These are phyloP conservation scores for Diaporthe humulicola DNA, from an alignment of 2,329 filamentous ascomycete genomes.

Conservation along the genomic window DNA sequence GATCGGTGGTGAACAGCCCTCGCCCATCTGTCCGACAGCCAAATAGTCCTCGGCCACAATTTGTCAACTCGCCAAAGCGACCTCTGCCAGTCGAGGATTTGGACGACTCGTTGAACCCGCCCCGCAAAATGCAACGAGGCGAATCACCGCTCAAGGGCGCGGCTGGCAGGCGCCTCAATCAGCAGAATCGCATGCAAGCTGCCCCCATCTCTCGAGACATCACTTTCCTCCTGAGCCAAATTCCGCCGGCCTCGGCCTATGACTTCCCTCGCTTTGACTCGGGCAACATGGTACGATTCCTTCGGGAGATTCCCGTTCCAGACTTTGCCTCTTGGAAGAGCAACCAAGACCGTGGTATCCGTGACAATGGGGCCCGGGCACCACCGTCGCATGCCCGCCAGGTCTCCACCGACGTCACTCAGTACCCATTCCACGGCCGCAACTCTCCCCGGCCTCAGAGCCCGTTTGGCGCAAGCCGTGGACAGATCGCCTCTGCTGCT, in stretches of 20 bases:
- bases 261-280: conserved; percentile 78
- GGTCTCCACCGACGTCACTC: conserved; percentile 42
- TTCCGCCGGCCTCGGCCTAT: conserved; percentile 81
- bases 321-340: conserved; percentile 69
- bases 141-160: conserved; percentile 94
- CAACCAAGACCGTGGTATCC: conserved; percentile 47
- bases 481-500: conserved; percentile 54
- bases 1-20: conserved; percentile 61
- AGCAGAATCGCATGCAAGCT: conserved; percentile 75
- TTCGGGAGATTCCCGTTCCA: conserved; percentile 77
- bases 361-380: conserved; percentile 46
- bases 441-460: conserved; percentile 57
- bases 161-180: conserved; percentile 86
- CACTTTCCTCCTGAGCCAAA: conserved; percentile 76
- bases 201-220: conserved; percentile 80
- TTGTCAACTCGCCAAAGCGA: conserved; percentile 71
- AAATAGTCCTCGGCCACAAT: conserved; percentile 63
- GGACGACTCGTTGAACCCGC: conserved; percentile 74
- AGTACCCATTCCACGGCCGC: conserved; percentile 43
- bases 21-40: conserved; percentile 49
- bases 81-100: conserved; percentile 79
- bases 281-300: conserved; percentile 77
- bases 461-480: conserved; percentile 57
- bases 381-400: conserved; percentile 43
- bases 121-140: conserved; percentile 89